These are phyloP conservation scores for Sinapis alba DNA, from an alignment of 441 rosid species.

Conservation along the genomic window DNA sequence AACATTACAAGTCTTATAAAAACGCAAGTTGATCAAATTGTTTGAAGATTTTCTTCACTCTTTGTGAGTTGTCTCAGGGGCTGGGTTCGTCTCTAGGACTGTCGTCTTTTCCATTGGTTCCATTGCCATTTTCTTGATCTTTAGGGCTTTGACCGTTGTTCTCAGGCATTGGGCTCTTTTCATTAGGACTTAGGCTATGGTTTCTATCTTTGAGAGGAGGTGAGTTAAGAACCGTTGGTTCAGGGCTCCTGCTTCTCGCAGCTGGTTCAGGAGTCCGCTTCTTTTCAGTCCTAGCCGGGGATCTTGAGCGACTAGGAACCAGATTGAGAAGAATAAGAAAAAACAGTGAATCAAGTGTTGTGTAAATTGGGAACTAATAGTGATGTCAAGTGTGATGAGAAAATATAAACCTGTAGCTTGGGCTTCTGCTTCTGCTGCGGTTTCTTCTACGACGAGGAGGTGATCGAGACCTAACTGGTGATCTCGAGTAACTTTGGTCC, in stretches of 20 bases:
- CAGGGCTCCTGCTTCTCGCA: constrained; percentile 50
- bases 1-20: constrained; percentile 2
- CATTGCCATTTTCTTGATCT: constrained; percentile 40
- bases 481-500: constrained; percentile 63
- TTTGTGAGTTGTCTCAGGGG: constrained; percentile 5
- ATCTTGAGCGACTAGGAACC: constrained; percentile 55
- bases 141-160: constrained; percentile 45
- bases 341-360: background rate
- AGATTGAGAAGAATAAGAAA: background rate
- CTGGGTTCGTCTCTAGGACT: constrained; percentile 36
- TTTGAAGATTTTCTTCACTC: constrained; percentile 13
- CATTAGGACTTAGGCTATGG: constrained; percentile 48
- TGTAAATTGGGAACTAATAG: background rate
- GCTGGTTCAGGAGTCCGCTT: constrained; percentile 45
- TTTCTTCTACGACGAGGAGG: constrained; percentile 47
- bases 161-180: constrained; percentile 42
- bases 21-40: background rate
- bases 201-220: constrained; percentile 48
- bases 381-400: background rate
- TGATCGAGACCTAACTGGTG: constrained; percentile 52
- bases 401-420: constrained; percentile 54
- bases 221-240: constrained; percentile 44
- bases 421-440: constrained; percentile 43
- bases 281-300: constrained; percentile 60
- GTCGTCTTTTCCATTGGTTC: constrained; percentile 46